Evolutionary conservation across 1,284 basidiomycete genomes (phyloP), one percentile per base, ranked within the genome.

Genomic region (Boletus mariae): DNA sequence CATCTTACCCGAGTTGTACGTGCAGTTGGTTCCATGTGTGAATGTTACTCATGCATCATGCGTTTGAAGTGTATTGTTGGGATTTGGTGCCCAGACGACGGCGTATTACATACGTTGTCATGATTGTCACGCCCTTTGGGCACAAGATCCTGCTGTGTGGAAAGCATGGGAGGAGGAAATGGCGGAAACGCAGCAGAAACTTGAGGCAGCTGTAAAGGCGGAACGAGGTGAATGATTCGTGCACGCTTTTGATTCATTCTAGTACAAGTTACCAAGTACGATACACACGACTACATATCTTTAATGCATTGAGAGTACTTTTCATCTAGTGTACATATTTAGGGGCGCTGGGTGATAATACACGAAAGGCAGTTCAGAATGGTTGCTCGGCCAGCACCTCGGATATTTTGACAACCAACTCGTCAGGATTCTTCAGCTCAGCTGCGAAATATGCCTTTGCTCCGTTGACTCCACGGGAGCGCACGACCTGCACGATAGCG

Each of bases 391-490:
- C 79, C 46, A 82, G 59, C 4, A 78, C 70, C 49, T 82, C 77
- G 6, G 72, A 72, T 13, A 76, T 63, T 54, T 81, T 81, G 31
- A 83, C 71, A 1, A 79, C 68, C 47, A 83, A 57, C 59, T 75
- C 73, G 46, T 80, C 70, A 47, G 68, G 66, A 35, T 63, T 73
- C 59, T 68, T 75, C 57, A 84, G 53, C 59, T 80, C 77, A 1
- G 81, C 80, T 2, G 74, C 68, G 52, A 84, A 82, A 60, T 83
- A 83, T 0, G 76, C 82, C 62, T 82, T 83, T n/a, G 66, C 62
- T 0, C 76, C 75, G 4, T 67, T 68, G 4, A 77, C 70, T 3
- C 79, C 79, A 43, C 73, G 71, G 12, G 59, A 59, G 37, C 64
- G 63, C n/a, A 83, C 67, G 4, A 70, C 61, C 25, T 70, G 55